A percentile compares a stretch with the other conserved stretches of the same genome.
Evolutionary conservation across 805 yeast genomes (phyloP).

Genomic region (Lachancea nothofagi): DNA sequence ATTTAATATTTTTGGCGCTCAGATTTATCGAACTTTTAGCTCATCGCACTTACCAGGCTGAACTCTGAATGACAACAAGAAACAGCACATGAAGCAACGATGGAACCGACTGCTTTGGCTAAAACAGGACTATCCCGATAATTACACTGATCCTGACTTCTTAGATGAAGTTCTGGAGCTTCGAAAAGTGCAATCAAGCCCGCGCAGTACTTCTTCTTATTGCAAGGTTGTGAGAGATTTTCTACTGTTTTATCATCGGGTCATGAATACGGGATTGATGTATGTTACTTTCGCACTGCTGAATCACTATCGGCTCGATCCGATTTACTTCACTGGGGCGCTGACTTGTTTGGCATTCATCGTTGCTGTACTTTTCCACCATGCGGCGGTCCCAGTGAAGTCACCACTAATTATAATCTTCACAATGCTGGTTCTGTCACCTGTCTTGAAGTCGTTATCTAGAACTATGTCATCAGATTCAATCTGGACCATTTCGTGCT

Average conservation of each 20-base stretch:
- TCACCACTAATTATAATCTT: constrained; percentile 66
- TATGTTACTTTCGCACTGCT: constrained; percentile 50
- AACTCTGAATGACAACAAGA: neutral
- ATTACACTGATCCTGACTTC: constrained; percentile 78
- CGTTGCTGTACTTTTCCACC: neutral
- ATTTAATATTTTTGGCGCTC: neutral
- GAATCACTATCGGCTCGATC: constrained; percentile 21
- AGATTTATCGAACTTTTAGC: neutral
- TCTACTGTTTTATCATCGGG: constrained; percentile 25
- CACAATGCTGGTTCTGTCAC: constrained; percentile 72
- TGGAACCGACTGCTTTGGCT: constrained; percentile 88
- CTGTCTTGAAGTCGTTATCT: constrained; percentile 83
- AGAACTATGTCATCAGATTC: constrained; percentile 89
- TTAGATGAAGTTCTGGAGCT: constrained; percentile 33
- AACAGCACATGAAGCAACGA: constrained; percentile 29
- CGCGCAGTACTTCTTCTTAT: constrained; percentile 18
- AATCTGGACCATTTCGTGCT: constrained; percentile 84
- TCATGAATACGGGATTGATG: constrained; percentile 58
- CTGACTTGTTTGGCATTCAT: constrained; percentile 14
- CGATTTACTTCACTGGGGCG: constrained; percentile 19
- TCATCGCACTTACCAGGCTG: neutral
- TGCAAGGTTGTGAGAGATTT: constrained; percentile 22
- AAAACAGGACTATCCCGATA: constrained; percentile 83
- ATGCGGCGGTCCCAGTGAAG: constrained; percentile 39
- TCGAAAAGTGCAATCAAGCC: constrained; percentile 11